These are phyloP conservation scores for Onygenales sp. DNA, from an alignment of 2,329 filamentous ascomycete genomes.

Conservation along the genomic window DNA sequence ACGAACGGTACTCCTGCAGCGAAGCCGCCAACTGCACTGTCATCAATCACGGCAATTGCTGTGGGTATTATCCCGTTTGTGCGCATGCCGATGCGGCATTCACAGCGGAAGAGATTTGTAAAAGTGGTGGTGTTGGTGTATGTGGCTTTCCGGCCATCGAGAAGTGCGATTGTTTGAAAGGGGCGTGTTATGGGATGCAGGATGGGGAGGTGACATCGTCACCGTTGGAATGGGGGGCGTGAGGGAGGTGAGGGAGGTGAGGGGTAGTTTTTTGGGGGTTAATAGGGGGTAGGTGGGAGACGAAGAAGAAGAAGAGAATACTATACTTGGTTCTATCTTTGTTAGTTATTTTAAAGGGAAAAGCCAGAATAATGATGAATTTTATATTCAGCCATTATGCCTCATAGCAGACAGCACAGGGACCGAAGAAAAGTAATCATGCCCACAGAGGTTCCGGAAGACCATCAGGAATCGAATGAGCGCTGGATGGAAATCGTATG, in stretches of 20 bases:
- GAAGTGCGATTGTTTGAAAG: background rate
- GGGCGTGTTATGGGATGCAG: background rate
- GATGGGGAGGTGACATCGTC: background rate
- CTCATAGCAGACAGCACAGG: no score
- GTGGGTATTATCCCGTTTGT: background rate
- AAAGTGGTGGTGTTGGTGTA: background rate
- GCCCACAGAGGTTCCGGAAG: no score
- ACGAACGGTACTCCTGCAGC: constrained; percentile 1
- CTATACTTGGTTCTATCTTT: no score
- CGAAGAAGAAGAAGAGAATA: background rate
- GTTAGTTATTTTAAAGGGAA: no score
- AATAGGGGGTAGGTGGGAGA: background rate
- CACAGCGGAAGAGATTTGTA: background rate
- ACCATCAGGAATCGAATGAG: no score
- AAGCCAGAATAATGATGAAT: no score
- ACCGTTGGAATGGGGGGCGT: background rate
- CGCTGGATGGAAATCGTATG: no score
- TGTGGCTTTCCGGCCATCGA: background rate
- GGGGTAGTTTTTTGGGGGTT: background rate
- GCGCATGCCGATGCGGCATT: background rate
- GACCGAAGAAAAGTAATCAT: no score
- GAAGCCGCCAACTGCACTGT: background rate
- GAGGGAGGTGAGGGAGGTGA: background rate
- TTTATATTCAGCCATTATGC: no score
- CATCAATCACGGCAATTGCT: constrained; percentile 2